Conservation (phyloP, 257 asterid genomes). For the Petunia secreta region DNA sequence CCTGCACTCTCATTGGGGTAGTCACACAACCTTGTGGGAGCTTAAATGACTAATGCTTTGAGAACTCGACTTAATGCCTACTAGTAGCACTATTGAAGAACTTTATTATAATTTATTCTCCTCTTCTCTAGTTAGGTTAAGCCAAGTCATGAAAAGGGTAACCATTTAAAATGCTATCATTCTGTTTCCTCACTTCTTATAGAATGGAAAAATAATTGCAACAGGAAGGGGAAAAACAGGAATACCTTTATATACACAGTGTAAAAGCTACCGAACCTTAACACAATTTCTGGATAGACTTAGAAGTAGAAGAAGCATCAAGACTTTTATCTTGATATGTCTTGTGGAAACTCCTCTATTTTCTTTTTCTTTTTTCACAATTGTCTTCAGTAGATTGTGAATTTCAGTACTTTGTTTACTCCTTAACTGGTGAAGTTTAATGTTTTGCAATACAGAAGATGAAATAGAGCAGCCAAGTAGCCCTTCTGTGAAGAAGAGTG, state of each 20-base stretch:
- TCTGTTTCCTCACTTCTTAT: not conserved
- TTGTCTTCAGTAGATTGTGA: not conserved
- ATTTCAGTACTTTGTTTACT: not conserved
- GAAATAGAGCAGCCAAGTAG: constrained; percentile 89
- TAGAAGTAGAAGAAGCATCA: not conserved
- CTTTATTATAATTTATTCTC: not conserved
- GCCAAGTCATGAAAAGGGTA: not conserved
- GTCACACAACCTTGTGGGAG: not conserved
- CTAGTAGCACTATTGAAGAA: not conserved
- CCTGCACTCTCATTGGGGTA: not conserved
- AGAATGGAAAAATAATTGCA: not conserved
- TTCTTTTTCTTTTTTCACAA: not conserved
- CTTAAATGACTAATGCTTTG: not conserved
- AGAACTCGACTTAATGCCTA: not conserved
- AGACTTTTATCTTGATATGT: not conserved
- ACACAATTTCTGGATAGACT: not conserved
- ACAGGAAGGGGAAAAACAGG: not conserved
- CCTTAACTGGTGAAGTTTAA: not conserved
- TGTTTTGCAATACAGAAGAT: constrained; percentile 60
- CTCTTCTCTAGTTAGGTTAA: not conserved
- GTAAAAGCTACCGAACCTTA: not conserved
- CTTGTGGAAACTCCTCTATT: not conserved
- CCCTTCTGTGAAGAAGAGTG: constrained; percentile 84
- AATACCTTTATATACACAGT: not conserved
- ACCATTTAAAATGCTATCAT: not conserved